These are phyloP conservation scores for Psophocarpus tetragonolobus DNA, from an alignment of 306 rosid species.

Conservation along the genomic window DNA sequence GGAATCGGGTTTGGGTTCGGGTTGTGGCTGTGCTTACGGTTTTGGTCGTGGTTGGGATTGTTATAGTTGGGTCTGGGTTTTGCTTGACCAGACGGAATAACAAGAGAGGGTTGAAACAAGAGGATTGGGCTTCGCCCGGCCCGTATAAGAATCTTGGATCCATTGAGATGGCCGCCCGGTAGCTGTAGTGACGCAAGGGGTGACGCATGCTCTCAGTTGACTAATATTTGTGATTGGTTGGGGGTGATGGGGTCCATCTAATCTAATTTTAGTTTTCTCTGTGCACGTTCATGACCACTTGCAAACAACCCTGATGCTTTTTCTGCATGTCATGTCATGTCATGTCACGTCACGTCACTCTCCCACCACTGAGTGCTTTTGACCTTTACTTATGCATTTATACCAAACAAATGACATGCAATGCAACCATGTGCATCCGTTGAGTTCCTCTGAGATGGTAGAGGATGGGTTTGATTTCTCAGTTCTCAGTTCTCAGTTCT, in stretches of 20 bases:
- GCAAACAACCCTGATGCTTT: neutral
- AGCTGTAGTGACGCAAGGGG: slow-evolving; percentile 53
- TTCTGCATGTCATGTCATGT: slow-evolving; percentile 8
- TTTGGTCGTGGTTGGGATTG: slow-evolving; percentile 26
- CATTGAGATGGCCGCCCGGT: slow-evolving; percentile 52
- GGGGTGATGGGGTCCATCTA: neutral
- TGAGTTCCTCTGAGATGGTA: neutral
- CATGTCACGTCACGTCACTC: slow-evolving; percentile 16
- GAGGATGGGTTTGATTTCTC: neutral
- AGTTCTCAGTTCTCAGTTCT: no score
- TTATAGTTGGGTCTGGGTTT: slow-evolving; percentile 34
- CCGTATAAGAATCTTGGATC: slow-evolving; percentile 82
- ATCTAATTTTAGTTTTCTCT: neutral
- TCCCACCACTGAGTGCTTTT: neutral
- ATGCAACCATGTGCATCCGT: neutral
- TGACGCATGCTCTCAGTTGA: slow-evolving; percentile 47
- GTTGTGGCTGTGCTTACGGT: slow-evolving; percentile 30
- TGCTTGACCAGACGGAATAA: slow-evolving; percentile 38
- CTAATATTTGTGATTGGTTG: neutral
- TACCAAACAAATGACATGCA: neutral
- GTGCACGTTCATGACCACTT: neutral
- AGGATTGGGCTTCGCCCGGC: slow-evolving; percentile 63
- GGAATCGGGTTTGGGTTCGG: slow-evolving; percentile 40
- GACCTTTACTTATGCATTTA: neutral
- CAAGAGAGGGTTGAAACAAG: slow-evolving; percentile 34